These are phyloP conservation scores for Amanita thiersii DNA, from an alignment of 768 basidiomycete species.

Conservation along the genomic window DNA sequence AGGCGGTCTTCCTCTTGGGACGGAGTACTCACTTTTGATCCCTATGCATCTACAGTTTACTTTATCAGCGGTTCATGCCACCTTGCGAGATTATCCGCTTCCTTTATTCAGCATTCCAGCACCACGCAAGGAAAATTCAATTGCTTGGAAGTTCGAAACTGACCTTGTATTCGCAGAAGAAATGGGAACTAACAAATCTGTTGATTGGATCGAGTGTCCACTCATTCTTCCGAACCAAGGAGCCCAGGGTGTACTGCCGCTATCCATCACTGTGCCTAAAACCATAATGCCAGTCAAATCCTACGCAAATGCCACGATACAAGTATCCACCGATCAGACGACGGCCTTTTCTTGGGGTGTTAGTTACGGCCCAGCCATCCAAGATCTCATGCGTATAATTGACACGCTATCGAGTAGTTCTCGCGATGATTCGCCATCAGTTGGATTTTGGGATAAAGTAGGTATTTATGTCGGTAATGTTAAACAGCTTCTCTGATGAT, in stretches of 20 bases:
- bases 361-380: constrained; percentile 78
- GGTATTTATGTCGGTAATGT: constrained; percentile 12
- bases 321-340: constrained; percentile 51
- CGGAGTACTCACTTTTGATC: constrained; percentile 70
- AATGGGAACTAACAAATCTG: constrained; percentile 57
- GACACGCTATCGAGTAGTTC: constrained; percentile 75
- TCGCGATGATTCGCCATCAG: constrained; percentile 69
- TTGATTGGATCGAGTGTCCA: constrained; percentile 64
- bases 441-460: constrained; percentile 97
- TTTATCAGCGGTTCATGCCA: constrained; percentile 49
- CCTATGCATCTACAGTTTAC: constrained; percentile 74
- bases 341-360: constrained; percentile 86
- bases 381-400: constrained; percentile 77
- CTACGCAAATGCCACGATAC: constrained; percentile 70
- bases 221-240: constrained; percentile 53
- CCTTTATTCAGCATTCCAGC: constrained; percentile 73
- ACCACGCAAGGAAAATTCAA: constrained; percentile 23
- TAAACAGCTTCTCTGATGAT: constrained; percentile 3
- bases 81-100: constrained; percentile 83
- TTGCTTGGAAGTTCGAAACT: constrained; percentile 59
- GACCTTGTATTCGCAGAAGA: constrained; percentile 87
- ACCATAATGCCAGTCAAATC: constrained; percentile 95
- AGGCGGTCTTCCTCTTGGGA: constrained; percentile 66
- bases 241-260: constrained; percentile 37
- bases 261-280: constrained; percentile 68